A percentile compares a stretch with the other conserved stretches of the same genome.
phyloP scores from a whole-genome alignment of 805 yeast species.

The Wickerhamiella kazuoi region DNA sequence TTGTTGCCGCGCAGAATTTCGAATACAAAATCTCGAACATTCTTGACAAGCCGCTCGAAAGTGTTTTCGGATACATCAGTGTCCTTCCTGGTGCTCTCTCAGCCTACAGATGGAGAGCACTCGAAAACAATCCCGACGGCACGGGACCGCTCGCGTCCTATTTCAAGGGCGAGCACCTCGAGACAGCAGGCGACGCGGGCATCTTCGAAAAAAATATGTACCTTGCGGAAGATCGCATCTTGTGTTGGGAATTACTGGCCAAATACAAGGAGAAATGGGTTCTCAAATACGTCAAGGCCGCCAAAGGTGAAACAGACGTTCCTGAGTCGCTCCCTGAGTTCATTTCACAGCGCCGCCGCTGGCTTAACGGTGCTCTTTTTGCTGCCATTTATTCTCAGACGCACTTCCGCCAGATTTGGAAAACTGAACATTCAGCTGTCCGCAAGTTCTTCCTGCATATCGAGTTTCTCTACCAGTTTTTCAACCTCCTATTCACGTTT shows the following conservation, averaged over 20 bases:
- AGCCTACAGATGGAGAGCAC: conserved; percentile 80
- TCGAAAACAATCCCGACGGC: conserved; percentile 71
- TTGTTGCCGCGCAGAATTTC: conserved; percentile 91
- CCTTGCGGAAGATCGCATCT: conserved; percentile 87
- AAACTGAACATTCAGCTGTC: conserved; percentile 63
- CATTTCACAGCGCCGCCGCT: conserved; percentile 89
- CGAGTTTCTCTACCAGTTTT: conserved; percentile 77
- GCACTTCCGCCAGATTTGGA: conserved; percentile 78
- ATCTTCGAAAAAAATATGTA: conserved; percentile 95
- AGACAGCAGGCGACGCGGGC: conserved; percentile 48
- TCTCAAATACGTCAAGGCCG: conserved; percentile 76
- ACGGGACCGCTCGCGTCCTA: conserved; percentile 82
- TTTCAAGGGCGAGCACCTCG: conserved; percentile 68
- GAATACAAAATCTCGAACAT: conserved; percentile 96
- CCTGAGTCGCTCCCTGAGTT: conserved; percentile 88
- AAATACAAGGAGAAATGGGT: conserved; percentile 74
- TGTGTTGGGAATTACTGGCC: conserved; percentile 92
- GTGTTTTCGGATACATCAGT: conserved; percentile 79
- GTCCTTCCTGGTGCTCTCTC: conserved; percentile 94
- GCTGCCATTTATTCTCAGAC: conserved; percentile 83
- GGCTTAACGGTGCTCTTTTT: conserved; percentile 95
- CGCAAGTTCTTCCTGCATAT: conserved; percentile 69
- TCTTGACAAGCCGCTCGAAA: conserved; percentile 84
- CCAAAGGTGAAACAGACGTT: conserved; percentile 92
- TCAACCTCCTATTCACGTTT: conserved; percentile 69